These are phyloP conservation scores for Yarrowia sp. DNA, from an alignment of 805 yeast genomes.

Conservation along the genomic window DNA sequence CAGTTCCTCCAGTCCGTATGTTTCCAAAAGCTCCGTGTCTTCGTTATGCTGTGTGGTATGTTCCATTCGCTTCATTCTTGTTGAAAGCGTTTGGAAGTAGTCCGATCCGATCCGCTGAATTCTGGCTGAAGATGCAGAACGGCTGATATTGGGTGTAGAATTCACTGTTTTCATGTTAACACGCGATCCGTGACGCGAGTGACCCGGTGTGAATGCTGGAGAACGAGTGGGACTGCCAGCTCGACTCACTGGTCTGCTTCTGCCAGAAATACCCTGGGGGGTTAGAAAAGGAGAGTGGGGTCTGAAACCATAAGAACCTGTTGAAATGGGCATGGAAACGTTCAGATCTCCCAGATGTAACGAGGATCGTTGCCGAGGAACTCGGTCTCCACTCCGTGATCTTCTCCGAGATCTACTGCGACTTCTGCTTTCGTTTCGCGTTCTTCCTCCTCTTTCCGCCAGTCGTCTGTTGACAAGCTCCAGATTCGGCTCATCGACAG, in stretches of 20 bases:
- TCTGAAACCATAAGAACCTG: slow-evolving; percentile 25
- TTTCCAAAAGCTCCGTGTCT: slow-evolving; percentile 50
- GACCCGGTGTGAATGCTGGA: slow-evolving; percentile 17
- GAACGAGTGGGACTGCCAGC: slow-evolving; percentile 24
- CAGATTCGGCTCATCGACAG: slow-evolving; percentile 30
- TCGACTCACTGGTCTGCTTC: slow-evolving; percentile 21
- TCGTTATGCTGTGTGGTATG: slow-evolving; percentile 6
- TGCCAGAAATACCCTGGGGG: slow-evolving; percentile 9
- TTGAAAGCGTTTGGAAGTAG: slow-evolving; percentile 30
- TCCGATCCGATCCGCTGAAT: slow-evolving; percentile 26
- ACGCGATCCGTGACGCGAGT: slow-evolving; percentile 32
- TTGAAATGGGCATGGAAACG: slow-evolving; percentile 20
- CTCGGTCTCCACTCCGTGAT: slow-evolving; percentile 41
- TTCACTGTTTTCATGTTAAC: slow-evolving; percentile 5
- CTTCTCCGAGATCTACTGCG: slow-evolving; percentile 39
- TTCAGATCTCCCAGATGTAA: slow-evolving; percentile 34
- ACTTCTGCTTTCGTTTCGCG: slow-evolving; percentile 31
- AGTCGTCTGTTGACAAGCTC: slow-evolving; percentile 25
- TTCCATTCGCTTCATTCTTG: slow-evolving; percentile 27
- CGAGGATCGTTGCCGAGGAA: slow-evolving; percentile 8
- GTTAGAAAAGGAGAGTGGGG: slow-evolving; percentile 20
- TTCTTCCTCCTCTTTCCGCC: slow-evolving; percentile 22
- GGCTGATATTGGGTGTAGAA: slow-evolving; percentile 24
- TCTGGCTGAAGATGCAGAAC: slow-evolving; percentile 10
- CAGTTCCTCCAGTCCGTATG: slow-evolving; percentile 54